These are phyloP conservation scores for Lachancea kluyveri DNA, from an alignment of 805 yeast genomes.

Conservation along the genomic window DNA sequence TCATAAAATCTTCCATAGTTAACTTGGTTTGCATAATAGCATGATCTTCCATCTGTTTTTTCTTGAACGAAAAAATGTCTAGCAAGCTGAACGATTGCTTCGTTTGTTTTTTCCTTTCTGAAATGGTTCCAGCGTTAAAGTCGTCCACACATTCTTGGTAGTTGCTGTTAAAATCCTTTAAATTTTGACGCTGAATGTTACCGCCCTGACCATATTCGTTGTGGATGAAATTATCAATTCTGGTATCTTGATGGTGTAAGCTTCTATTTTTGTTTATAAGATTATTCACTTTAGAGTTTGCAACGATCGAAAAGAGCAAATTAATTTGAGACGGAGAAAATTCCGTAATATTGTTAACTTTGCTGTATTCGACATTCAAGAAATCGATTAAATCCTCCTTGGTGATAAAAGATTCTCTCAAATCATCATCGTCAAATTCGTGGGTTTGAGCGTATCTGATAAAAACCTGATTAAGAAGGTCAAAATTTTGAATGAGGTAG, in stretches of 20 bases:
- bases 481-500: constrained; percentile 36
- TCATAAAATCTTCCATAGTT: constrained; percentile 36
- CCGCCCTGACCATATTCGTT: constrained; percentile 24
- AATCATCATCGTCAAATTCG: constrained; percentile 23
- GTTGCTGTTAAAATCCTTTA: constrained; percentile 24
- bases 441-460: constrained; percentile 29
- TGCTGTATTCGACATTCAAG: constrained; percentile 33
- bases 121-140: constrained; percentile 15
- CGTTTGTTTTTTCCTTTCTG: constrained; percentile 3
- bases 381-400: constrained; percentile 32
- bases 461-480: constrained; percentile 34
- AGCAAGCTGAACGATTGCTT: constrained; percentile 11
- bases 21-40: constrained; percentile 21
- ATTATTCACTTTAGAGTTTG: constrained; percentile 29
- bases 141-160: constrained; percentile 23
- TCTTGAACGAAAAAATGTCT: constrained; percentile 13
- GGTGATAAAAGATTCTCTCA: constrained; percentile 30
- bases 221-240: constrained; percentile 24
- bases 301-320: constrained; percentile 32
- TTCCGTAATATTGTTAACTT: constrained; percentile 35
- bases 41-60: constrained; percentile 8
- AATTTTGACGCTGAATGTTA: constrained; percentile 13
- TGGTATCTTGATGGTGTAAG: constrained; percentile 23
- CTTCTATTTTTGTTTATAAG: constrained; percentile 12
- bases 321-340: constrained; percentile 38